Conservation (phyloP, 768 basidiomycete genomes). For the Termitomyces sp. region DNA sequence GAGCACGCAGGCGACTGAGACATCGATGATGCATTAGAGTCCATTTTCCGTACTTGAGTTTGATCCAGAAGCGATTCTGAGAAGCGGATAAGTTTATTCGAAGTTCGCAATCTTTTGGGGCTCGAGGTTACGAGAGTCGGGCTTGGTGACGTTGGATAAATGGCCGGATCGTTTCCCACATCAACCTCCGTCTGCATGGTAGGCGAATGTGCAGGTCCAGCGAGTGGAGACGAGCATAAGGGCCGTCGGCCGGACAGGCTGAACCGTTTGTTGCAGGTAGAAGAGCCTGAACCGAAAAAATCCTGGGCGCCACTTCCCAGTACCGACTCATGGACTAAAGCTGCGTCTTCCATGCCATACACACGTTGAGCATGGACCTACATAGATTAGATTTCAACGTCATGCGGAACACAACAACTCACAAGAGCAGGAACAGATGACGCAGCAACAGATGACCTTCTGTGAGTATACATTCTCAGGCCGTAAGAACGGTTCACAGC, state of each 20-base stretch:
- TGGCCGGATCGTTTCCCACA: neutral
- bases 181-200: conserved; percentile 1
- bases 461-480: conserved; percentile 1
- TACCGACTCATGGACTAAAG: neutral
- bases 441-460: neutral
- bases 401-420: neutral
- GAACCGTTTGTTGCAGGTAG: conserved; percentile 5
- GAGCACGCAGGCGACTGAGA: neutral
- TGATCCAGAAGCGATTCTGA: neutral
- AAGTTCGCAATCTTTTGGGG: conserved; percentile 2
- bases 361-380: neutral
- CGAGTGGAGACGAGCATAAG: conserved; percentile 36
- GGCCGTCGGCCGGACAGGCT: conserved; percentile 21
- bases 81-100: conserved; percentile 6
- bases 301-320: neutral
- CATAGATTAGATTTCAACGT: neutral
- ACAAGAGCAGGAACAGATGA: neutral
- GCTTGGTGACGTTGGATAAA: neutral
- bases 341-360: neutral
- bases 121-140: neutral
- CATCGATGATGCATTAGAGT: neutral
- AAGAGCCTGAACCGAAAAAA: neutral
- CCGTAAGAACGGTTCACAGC: neutral
- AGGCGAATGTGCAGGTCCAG: conserved; percentile 26
- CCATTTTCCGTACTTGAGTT: neutral